Conservation (phyloP, 2,329 filamentous ascomycete genomes). For the Pyrenochaeta sp. region DNA sequence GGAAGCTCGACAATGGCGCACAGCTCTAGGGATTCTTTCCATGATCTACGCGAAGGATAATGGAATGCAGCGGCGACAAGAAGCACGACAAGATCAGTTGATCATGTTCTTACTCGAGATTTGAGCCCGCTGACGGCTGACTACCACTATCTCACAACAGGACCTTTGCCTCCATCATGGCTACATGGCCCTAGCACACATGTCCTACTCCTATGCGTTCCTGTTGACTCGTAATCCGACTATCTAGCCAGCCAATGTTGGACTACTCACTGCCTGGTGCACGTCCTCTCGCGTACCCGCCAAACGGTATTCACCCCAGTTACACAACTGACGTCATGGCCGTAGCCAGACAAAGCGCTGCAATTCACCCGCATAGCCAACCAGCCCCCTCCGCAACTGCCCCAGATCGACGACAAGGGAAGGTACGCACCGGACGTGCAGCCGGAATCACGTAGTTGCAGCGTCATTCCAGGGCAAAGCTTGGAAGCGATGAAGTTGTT, state of each 20-base stretch:
- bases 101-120: too few relatives aligned
- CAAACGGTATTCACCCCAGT: constrained; percentile 5
- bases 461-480: constrained; percentile 25
- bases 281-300: too few relatives aligned
- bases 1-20: too few relatives aligned
- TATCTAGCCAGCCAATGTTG: too few relatives aligned
- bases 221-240: background rate
- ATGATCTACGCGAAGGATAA: too few relatives aligned
- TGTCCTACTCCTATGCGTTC: background rate
- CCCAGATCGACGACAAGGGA: constrained; percentile 13
- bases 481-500: constrained; percentile 13
- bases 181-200: background rate
- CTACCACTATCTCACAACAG: too few relatives aligned
- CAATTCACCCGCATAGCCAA: constrained; percentile 25
- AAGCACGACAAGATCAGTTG: too few relatives aligned
- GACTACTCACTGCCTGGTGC: background rate
- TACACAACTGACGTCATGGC: constrained; percentile 30
- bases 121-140: too few relatives aligned
- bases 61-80: too few relatives aligned
- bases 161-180: too few relatives aligned
- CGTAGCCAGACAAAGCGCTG: constrained; percentile 13
- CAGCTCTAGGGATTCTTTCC: too few relatives aligned
- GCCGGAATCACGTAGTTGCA: constrained; percentile 24
- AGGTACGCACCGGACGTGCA: constrained; percentile 16
- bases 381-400: constrained; percentile 20